These are phyloP conservation scores for Desmodesmus armatus DNA, from an alignment of 139 green algal genomes.

Conservation along the genomic window DNA sequence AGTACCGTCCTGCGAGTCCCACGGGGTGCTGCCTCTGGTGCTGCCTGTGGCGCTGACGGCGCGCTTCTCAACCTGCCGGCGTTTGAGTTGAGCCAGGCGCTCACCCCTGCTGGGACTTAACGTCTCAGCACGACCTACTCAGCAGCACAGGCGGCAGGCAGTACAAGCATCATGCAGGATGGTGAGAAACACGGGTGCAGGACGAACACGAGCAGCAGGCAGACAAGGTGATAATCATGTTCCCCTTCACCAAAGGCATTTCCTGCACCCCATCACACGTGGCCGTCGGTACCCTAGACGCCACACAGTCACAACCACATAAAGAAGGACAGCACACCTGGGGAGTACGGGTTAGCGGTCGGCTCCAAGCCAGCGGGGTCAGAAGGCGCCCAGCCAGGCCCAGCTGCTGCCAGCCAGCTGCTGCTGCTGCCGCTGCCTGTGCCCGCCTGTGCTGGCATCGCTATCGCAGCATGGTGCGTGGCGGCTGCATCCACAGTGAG, in stretches of 20 bases:
- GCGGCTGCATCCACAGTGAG: too few species aligned
- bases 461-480: background rate
- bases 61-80: constrained; percentile 66
- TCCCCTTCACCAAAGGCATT: background rate
- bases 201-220: background rate
- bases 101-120: constrained; percentile 59
- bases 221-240: background rate
- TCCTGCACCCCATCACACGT: too few species aligned
- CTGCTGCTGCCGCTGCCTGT: constrained; percentile 18
- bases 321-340: too few species aligned
- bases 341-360: too few species aligned
- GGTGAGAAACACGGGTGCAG: background rate
- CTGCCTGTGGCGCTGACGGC: constrained; percentile 46
- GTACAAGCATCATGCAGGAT: background rate
- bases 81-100: constrained; percentile 60
- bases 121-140: constrained; percentile 50
- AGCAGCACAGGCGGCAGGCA: too few species aligned
- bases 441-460: background rate
- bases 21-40: background rate
- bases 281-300: too few species aligned
- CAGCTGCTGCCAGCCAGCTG: background rate
- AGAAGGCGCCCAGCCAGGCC: background rate
- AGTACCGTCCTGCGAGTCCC: background rate
- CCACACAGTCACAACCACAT: too few species aligned
- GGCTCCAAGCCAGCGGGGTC: too few species aligned